These are phyloP conservation scores for Phytophthora constricta DNA, from an alignment of 352 stramenopile species.

Conservation along the genomic window DNA sequence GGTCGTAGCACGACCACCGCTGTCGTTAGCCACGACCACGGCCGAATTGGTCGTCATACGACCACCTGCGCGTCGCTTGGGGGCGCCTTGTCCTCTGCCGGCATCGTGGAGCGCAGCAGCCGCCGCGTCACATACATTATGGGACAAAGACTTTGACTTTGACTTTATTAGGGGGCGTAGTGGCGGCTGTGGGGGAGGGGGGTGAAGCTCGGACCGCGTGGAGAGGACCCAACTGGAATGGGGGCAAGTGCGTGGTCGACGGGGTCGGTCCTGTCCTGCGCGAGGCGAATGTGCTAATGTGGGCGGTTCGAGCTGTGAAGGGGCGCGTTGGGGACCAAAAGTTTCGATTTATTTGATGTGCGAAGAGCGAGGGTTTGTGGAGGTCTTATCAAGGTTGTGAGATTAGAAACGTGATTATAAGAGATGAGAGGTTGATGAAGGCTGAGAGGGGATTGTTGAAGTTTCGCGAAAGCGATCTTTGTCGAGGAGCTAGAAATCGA, in stretches of 20 bases:
- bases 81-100: slow-evolving; percentile 18
- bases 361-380: not conserved
- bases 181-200: too few relatives aligned
- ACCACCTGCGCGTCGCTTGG: slow-evolving; percentile 27
- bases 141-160: not conserved
- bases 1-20: slow-evolving; percentile 5
- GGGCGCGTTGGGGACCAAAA: slow-evolving; percentile 16
- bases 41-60: slow-evolving; percentile 28
- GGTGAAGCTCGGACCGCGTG: not conserved
- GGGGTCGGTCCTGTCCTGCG: not conserved
- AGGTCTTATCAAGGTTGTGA: not conserved
- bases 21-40: slow-evolving; percentile 13
- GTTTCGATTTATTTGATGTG: slow-evolving; percentile 24
- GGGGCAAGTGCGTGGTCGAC: not conserved
- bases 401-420: not conserved
- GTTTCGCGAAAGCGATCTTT: slow-evolving; percentile 25
- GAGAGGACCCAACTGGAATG: not conserved
- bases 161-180: too few relatives aligned
- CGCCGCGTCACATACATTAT: slow-evolving; percentile 72
- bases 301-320: slow-evolving; percentile 26
- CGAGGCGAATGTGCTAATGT: slow-evolving; percentile 34
- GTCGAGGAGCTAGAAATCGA: too few relatives aligned
- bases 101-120: slow-evolving; percentile 66
- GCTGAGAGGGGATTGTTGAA: not conserved
- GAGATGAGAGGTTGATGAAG: not conserved